Base-by-base conservation (phyloP, 73 alveolate species). In the Paramecium caudatum region DNA sequence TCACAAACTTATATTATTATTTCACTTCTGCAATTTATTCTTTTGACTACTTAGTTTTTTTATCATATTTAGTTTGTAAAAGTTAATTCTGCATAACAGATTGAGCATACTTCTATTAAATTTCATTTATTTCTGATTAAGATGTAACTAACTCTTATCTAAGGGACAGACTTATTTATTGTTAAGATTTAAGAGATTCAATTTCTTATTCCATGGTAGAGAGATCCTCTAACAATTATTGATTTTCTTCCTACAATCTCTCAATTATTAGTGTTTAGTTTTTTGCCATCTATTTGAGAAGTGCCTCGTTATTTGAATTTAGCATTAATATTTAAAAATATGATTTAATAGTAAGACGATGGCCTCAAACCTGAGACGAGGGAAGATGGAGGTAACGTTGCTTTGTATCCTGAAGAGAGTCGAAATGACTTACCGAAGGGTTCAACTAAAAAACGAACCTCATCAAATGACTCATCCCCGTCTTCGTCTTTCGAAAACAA, bases 261-360 rank as follows among this genome's bases (percentile, higher is more conserved):
- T 55, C 27, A 21, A 55, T 55, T 17, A 55, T 37, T 37, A 55
- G 80, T 27, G 80, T 55, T 55, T 55, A 21, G 21, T 55, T 55
- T 55, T 55, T 55, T 7, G 23, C 30, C 12, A 55, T 21, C 7
- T 55, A 23, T 55, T 55, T 55, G 45, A 55, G 80, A 55, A 55
- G 80, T 21, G 45, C 46, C 80, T 55, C 80, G 30, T 55, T 55
- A 55, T 55, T 55, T 55, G 80, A 55, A 55, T 55, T 55, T 55
- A 55, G 30, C 80, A 55, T 55, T 55, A 55, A 55, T 55, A 55
- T 55, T 55, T 55, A 19, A 55, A 55, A 55, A 55, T 27, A 55
- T 55, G 80, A 55, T 55, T 55, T 55, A 55, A 43, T 55, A 5
- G 80, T 55, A 55, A 55, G 80, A 55, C 12, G 80, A 55, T 27